Evolutionary conservation across 1,284 basidiomycete species (phyloP).

Genomic region (Rhodotorula sp.): DNA sequence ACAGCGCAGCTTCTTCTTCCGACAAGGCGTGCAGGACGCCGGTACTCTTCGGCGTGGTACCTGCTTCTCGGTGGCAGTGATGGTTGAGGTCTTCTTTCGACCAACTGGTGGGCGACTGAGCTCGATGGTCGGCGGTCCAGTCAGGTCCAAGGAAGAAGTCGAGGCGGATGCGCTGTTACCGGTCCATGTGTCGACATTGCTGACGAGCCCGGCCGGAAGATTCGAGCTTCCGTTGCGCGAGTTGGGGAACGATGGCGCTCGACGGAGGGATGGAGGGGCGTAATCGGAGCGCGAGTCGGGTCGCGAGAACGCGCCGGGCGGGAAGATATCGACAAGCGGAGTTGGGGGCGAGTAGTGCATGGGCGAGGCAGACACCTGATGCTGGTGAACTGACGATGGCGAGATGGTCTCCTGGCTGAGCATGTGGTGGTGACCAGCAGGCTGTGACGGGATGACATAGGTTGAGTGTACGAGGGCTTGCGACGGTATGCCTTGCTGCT

Average conservation of each 20-base stretch:
- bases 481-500: neutral
- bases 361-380: neutral
- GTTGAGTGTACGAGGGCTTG: neutral
- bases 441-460: neutral
- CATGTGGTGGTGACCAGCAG: neutral
- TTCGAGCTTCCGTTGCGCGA: neutral
- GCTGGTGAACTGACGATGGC: constrained; percentile 9
- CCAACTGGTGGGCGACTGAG: neutral
- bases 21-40: constrained; percentile 18
- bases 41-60: constrained; percentile 13
- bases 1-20: constrained; percentile 27
- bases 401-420: constrained; percentile 2
- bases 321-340: neutral
- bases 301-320: too few relatives aligned
- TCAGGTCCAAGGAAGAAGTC: neutral
- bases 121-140: neutral
- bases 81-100: neutral
- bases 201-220: constrained; percentile 5
- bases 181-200: constrained; percentile 5
- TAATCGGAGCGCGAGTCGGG: too few relatives aligned
- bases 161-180: neutral
- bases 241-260: neutral
- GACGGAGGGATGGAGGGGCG: too few relatives aligned
- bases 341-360: neutral
- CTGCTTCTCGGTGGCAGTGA: neutral